Percentiles rank a stretch among this genome's conserved stretches.
These are phyloP conservation scores for Pseudogymnoascus sp. DNA, from an alignment of 2,329 filamentous ascomycete species.

Conservation along the genomic window DNA sequence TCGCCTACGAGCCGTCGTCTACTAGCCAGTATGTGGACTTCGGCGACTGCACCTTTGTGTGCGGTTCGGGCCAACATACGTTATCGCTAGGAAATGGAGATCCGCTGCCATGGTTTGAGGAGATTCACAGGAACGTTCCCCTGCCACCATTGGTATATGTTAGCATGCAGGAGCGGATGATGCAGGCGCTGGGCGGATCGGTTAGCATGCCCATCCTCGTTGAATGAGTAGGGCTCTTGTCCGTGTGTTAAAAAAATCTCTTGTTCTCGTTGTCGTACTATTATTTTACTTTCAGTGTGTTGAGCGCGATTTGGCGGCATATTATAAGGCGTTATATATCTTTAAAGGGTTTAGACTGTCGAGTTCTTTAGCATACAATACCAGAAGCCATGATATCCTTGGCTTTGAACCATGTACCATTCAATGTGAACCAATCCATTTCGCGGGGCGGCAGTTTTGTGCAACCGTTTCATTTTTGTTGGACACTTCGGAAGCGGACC, in stretches of 20 bases:
- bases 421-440: constrained; percentile 6
- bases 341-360: constrained; percentile 1
- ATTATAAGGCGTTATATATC: constrained; percentile 6
- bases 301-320: constrained; percentile 3
- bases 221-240: background rate
- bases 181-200: constrained; percentile 4
- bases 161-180: constrained; percentile 5
- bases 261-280: background rate
- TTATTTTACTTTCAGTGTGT: background rate
- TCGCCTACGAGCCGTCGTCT: background rate
- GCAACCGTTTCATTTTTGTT: background rate
- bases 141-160: constrained; percentile 1
- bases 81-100: background rate
- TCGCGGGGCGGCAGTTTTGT: background rate
- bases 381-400: background rate
- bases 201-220: constrained; percentile 6
- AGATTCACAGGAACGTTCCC: background rate
- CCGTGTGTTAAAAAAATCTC: background rate
- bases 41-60: background rate
- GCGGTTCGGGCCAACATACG: constrained; percentile 2
- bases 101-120: background rate
- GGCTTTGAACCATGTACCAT: background rate
- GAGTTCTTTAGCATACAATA: background rate
- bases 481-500: background rate
- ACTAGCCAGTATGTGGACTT: background rate